Base-by-base conservation (phyloP, 2,329 filamentous ascomycete species). In the Neopestalotiopsis sp. region DNA sequence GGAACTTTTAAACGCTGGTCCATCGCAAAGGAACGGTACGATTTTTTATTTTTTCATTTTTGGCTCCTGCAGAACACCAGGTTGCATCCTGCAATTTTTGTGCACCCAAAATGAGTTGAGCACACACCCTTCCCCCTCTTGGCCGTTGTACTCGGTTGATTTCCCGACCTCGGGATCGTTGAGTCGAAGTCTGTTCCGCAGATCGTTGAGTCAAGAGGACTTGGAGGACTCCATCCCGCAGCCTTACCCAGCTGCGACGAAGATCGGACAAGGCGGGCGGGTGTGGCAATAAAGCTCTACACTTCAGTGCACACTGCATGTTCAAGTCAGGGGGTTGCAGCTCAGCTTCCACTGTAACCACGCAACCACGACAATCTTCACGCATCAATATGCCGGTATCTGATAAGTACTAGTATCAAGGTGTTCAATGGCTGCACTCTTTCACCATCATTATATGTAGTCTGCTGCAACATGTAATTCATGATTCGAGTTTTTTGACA, bases 211-310 rank as follows among this genome's bases (percentile, higher is more conserved):
- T 59, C 57, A 59, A 28, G 34, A 38, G 30, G 30, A 32, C 57
- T 59, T 24, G 14, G 34, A 38, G 30, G 30, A 32, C 57, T 59
- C 57, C 57, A 59, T 30, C 12, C 30, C 57, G 57, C 57, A 34
- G 57, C 57, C 57, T 59, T 59, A n/a, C 57, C 57, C 57, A 59
- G 57, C 30, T 59, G 57, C 24, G 57, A 59, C 30, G 59, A 34
- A 17, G n/a, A 34, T 62, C n/a, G 59, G 59, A 62, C 59, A 62
- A 62, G 59, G 34, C 32, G 32, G n/a, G 45, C 45, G 45, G 45
- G n/a, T 53, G 45, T 53, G 45, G 45, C 30, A 20, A 62, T 30
- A 34, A 62, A 62, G 14, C 59, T 42, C 59, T 42, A 62, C 34
- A 53, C 17, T 53, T n/a, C 42, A 17, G 13, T 17, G 42, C 17